Conservation (phyloP, 1,284 basidiomycete genomes). For the Trichosporon ovoides region DNA sequence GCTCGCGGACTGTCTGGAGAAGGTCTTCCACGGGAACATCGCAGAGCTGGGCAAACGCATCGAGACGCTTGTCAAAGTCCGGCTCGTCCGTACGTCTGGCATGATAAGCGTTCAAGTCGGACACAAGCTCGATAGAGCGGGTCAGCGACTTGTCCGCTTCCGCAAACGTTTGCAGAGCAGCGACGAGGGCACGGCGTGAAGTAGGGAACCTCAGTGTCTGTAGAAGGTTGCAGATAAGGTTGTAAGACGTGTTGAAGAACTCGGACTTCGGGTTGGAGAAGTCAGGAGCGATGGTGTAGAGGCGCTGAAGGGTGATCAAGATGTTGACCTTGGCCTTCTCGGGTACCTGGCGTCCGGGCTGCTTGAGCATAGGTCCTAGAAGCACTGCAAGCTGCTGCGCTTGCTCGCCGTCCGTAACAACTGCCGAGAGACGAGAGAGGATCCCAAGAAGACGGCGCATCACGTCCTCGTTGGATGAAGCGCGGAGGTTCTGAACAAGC, state of each 20-base stretch:
- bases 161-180: conserved; percentile 61
- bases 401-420: conserved; percentile 65
- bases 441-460: conserved; percentile 77
- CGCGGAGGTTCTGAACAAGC: conserved; percentile 59
- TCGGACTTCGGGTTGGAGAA: conserved; percentile 55
- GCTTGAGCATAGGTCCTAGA: conserved; percentile 75
- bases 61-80: conserved; percentile 81
- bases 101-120: conserved; percentile 81
- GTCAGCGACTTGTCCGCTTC: conserved; percentile 54
- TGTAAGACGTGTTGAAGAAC: conserved; percentile 60
- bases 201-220: conserved; percentile 65
- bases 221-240: conserved; percentile 68
- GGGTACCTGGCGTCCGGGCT: conserved; percentile 67
- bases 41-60: conserved; percentile 72
- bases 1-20: conserved; percentile 45
- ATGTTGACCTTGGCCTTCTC: conserved; percentile 86
- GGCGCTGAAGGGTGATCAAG: conserved; percentile 66
- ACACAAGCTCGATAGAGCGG: conserved; percentile 57
- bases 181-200: conserved; percentile 63
- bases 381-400: conserved; percentile 69
- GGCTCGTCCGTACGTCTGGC: conserved; percentile 78
- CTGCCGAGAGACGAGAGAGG: conserved; percentile 71
- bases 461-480: conserved; percentile 60
- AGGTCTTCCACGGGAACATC: conserved; percentile 49
- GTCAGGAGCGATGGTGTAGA: conserved; percentile 69